Evolutionary conservation across 805 yeast genomes (phyloP), one percentile per base, ranked within the genome.

Genomic region (Ogataea paradorogensis): DNA sequence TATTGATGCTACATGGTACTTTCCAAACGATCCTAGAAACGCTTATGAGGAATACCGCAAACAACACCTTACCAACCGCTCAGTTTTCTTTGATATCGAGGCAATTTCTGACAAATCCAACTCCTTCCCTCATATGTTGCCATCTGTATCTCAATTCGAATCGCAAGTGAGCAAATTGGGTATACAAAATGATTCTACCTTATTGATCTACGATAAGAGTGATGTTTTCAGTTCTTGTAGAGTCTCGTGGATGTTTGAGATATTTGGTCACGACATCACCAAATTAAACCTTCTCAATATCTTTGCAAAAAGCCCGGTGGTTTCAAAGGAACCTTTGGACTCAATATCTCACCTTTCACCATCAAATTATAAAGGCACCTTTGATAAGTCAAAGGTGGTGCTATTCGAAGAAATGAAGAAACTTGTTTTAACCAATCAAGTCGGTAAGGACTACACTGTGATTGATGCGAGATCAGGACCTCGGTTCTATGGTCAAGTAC

Each of bases 161-260:
- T 33, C 53, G 5, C 71, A 75, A 11, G 68, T 81, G 51, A 62
- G 73, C 9, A 55, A 71, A 11, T 60, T 87, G 43, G 93, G 93
- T 1, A 55, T 86, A 21, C 48, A 55, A 3, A 64, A 64, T 18
- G 63, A 67, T 35, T 93, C 90, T 49, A 64, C 69, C 10, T 57
- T 93, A 27, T 82, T 93, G 9, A 77, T 93, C 9, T 93, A 93
- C 60, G 99, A 93, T 62, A 80, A 80, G 48, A 73, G 74, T 34
- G 95, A 95, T 2, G 80, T 84, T 47, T 88, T 91, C 60, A 81
- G 95, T 29, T 79, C 90, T 2, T 96, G 97, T 27, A 73, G 99
- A 50, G 95, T 85, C 13, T 90, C 89, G 0, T 93, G 97, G 96
- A 87, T 90, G 51, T 73, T 93, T 53, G 73, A 80, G 26, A 67